These are phyloP conservation scores for Sporopachydermia lactativora DNA, from an alignment of 805 yeast species.

Conservation along the genomic window DNA sequence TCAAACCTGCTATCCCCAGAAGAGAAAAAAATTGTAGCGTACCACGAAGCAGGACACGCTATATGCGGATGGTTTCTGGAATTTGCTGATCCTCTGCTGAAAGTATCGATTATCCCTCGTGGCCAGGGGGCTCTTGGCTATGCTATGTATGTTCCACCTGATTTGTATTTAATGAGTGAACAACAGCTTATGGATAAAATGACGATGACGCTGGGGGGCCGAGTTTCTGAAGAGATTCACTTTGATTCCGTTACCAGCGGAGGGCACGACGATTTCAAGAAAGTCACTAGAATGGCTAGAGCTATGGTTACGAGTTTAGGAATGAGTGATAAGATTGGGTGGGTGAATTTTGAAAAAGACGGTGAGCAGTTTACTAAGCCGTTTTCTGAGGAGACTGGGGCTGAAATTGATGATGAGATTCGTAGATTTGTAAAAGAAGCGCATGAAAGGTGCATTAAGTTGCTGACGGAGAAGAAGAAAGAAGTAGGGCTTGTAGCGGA, in stretches of 20 bases:
- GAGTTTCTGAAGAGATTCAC: conserved; percentile 91
- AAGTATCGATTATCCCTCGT: conserved; percentile 93
- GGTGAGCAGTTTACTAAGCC: conserved; percentile 66
- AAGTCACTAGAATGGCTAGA: conserved; percentile 87
- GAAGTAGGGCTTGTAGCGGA: conserved; percentile 82
- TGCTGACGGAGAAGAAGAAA: conserved; percentile 53
- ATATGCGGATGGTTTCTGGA: conserved; percentile 93
- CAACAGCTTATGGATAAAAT: conserved; percentile 77
- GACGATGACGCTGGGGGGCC: conserved; percentile 96
- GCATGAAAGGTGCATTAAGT: conserved; percentile 51
- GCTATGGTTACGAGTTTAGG: conserved; percentile 89
- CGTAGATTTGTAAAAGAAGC: conserved; percentile 65
- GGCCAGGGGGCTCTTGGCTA: conserved; percentile 97
- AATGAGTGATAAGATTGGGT: conserved; percentile 82
- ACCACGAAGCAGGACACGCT: conserved; percentile 99
- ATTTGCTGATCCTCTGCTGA: conserved; percentile 83
- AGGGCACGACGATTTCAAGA: conserved; percentile 92
- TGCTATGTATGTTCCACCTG: conserved; percentile 95
- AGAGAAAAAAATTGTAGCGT: conserved; percentile 85
- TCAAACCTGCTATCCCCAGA: conserved; percentile 69
- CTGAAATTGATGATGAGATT: conserved; percentile 70
- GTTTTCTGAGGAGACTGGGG: conserved; percentile 78
- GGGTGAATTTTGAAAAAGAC: conserved; percentile 58
- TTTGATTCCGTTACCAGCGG: conserved; percentile 91
- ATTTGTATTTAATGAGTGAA: conserved; percentile 62